A percentile compares a stretch with the other conserved stretches of the same genome.
phyloP scores from a whole-genome alignment of 2,329 filamentous ascomycete genomes.

The Alternaria arborescens region DNA sequence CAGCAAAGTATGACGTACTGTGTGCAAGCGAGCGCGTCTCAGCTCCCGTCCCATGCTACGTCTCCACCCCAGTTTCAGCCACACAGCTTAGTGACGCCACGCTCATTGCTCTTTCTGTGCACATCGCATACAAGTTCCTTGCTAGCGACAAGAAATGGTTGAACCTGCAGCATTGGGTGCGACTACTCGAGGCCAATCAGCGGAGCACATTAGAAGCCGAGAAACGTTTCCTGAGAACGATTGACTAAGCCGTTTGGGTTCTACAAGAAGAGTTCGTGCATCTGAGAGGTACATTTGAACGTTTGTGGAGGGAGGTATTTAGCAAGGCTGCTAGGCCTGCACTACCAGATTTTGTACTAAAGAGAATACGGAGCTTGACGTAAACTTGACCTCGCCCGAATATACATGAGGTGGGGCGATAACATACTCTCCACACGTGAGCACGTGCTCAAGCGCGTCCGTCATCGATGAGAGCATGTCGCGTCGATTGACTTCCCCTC shows the following conservation, averaged over 20 bases:
- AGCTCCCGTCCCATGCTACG: too few species aligned
- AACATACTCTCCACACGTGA: too few species aligned
- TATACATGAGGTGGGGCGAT: too few species aligned
- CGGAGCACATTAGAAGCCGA: background rate
- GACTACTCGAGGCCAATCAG: background rate
- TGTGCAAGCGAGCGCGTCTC: too few species aligned
- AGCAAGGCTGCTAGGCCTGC: background rate
- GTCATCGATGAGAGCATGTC: background rate
- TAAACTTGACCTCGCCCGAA: fast-evolving
- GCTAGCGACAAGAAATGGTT: background rate
- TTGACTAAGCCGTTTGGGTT: background rate
- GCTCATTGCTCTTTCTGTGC: background rate
- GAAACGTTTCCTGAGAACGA: background rate
- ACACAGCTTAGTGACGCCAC: background rate
- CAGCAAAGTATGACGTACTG: background rate
- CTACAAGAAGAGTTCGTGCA: background rate
- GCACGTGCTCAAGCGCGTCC: too few species aligned
- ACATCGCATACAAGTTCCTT: slow-evolving; percentile 5
- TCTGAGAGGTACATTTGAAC: background rate
- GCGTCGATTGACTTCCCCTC: background rate
- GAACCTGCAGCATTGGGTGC: background rate
- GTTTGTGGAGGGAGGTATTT: background rate
- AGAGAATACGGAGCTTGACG: background rate
- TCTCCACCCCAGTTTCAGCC: too few species aligned
- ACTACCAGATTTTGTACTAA: background rate